A percentile compares a stretch with the other conserved stretches of the same genome.
Evolutionary conservation across 2,329 filamentous ascomycete species (phyloP).

Genomic region (Aspergillus novoparasiticus): DNA sequence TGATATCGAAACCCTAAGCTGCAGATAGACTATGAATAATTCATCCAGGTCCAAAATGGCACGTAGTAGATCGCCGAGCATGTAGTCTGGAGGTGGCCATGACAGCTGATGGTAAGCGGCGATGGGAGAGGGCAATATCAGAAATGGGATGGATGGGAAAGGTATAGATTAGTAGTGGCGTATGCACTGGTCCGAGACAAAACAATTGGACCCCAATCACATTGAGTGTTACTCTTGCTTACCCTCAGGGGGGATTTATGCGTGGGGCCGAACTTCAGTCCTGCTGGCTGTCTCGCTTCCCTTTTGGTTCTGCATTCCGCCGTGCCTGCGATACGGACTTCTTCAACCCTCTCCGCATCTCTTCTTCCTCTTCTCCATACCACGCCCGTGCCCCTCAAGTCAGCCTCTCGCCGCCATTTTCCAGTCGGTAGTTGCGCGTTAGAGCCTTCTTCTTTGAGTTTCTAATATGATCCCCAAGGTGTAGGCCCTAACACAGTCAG

Average conservation of each 20-base stretch:
- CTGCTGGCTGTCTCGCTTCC: slow-evolving; percentile 3
- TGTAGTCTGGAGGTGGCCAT: neutral
- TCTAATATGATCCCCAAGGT: slow-evolving; percentile 5
- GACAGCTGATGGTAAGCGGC: neutral
- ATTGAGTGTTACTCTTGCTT: neutral
- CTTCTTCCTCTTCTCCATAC: slow-evolving; percentile 5
- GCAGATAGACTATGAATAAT: slow-evolving; percentile 12
- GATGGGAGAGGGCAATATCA: neutral
- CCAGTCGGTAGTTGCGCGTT: slow-evolving; percentile 4
- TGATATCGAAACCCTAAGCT: slow-evolving; percentile 14
- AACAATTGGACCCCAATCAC: neutral
- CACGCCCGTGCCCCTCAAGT: slow-evolving; percentile 5
- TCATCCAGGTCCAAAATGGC: neutral
- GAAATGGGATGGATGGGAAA: neutral
- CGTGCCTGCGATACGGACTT: slow-evolving; percentile 15
- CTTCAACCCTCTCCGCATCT: slow-evolving; percentile 11
- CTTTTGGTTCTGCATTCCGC: slow-evolving; percentile 19
- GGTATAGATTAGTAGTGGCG: neutral
- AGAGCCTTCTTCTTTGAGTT: neutral
- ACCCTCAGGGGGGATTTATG: neutral
- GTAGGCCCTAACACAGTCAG: slow-evolving; percentile 1
- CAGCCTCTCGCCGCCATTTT: slow-evolving; percentile 6
- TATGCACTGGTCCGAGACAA: neutral
- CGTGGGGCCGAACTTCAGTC: slow-evolving; percentile 10
- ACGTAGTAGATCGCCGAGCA: neutral